These are phyloP conservation scores for Conoideocrella luteorostrata DNA, from an alignment of 2,329 filamentous ascomycete species.

Conservation along the genomic window DNA sequence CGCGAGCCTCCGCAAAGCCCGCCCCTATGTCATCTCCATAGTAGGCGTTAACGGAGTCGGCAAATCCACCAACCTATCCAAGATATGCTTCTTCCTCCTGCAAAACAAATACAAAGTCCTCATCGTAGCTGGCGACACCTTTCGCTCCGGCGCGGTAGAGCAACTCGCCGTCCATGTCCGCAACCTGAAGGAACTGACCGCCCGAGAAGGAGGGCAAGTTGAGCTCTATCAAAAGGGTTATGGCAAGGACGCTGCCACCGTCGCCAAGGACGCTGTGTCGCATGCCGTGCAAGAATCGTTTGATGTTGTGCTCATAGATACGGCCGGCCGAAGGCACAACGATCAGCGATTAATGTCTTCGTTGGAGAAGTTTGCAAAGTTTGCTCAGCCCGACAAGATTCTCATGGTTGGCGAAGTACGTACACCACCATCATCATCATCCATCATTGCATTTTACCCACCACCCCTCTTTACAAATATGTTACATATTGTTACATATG, in stretches of 20 bases:
- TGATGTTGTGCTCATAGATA: conserved; percentile 95
- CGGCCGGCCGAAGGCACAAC: conserved; percentile 89
- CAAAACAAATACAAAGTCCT: conserved; percentile 96
- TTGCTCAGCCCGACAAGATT: conserved; percentile 95
- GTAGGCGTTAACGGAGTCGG: conserved; percentile 98
- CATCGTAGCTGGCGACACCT: conserved; percentile 91
- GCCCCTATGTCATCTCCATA: conserved; percentile 96
- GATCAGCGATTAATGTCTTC: conserved; percentile 94
- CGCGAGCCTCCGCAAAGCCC: conserved; percentile 55
- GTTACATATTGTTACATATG: background rate
- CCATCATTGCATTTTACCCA: background rate
- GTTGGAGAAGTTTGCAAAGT: conserved; percentile 93
- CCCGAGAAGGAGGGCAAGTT: conserved; percentile 75
- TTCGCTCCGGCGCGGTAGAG: conserved; percentile 94
- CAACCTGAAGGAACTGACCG: conserved; percentile 82
- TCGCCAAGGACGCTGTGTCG: conserved; percentile 87
- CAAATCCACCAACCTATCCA: conserved; percentile 95
- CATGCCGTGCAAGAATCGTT: conserved; percentile 70
- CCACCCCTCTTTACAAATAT: conserved; percentile 4
- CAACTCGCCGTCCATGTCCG: conserved; percentile 92
- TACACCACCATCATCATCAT: background rate
- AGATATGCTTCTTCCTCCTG: conserved; percentile 95
- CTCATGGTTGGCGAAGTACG: conserved; percentile 74
- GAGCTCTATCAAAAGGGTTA: conserved; percentile 97
- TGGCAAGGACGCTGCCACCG: conserved; percentile 92